A percentile compares a stretch with the other conserved stretches of the same genome.
Evolutionary conservation across 2,329 filamentous ascomycete genomes (phyloP).

Genomic region (Colletotrichum scovillei): DNA sequence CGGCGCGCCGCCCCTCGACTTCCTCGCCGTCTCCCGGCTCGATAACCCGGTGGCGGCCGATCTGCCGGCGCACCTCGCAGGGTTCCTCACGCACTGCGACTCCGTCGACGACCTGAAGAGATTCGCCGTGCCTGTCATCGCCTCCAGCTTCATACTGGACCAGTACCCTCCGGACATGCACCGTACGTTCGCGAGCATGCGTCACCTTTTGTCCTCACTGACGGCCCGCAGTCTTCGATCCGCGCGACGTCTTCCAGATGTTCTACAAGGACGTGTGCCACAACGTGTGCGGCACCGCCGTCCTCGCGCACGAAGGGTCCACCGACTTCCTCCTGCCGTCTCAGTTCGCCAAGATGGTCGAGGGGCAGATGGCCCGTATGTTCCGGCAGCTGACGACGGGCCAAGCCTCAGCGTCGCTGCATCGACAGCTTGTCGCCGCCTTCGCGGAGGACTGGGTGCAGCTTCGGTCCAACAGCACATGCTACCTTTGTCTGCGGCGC

Average conservation of each 20-base stretch:
- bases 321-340: constrained; percentile 6
- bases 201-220: neutral
- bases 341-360: constrained; percentile 18
- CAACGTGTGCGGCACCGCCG: neutral
- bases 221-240: constrained; percentile 16
- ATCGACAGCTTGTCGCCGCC: neutral
- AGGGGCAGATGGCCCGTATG: neutral
- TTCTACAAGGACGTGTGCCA: constrained; percentile 13
- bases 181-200: neutral
- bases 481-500: neutral
- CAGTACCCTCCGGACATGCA: constrained; percentile 11
- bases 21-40: constrained; percentile 5
- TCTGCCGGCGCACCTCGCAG: constrained; percentile 2
- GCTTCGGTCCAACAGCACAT: neutral
- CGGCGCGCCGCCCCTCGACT: constrained; percentile 5
- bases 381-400: neutral
- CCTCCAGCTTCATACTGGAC: constrained; percentile 19
- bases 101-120: neutral
- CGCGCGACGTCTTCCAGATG: constrained; percentile 7
- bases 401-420: neutral
- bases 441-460: neutral
- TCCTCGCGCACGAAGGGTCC: neutral
- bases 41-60: neutral
- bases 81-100: neutral
- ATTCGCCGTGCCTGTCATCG: constrained; percentile 11